These are phyloP conservation scores for Lizonia empirigonia DNA, from an alignment of 2,329 filamentous ascomycete species.

Conservation along the genomic window DNA sequence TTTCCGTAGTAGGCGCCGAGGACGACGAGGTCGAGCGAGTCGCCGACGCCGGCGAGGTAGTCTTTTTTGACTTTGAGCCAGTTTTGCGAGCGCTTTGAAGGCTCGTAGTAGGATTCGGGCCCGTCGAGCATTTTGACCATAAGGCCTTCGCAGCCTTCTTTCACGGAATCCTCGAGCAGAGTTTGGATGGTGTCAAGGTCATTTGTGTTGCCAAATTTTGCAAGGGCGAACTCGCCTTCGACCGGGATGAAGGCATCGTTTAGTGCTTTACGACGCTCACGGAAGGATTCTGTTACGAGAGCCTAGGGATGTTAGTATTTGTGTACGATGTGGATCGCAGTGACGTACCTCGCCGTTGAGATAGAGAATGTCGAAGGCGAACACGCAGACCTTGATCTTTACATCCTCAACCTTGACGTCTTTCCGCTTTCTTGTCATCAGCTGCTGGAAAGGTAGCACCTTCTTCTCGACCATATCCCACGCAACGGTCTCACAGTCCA, in stretches of 20 bases:
- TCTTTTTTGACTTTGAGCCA: conserved; percentile 99
- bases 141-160: conserved; percentile 92
- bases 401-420: conserved; percentile 95
- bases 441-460: conserved; percentile 92
- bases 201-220: conserved; percentile 82
- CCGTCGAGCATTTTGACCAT: conserved; percentile 99
- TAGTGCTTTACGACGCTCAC: conserved; percentile 80
- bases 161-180: conserved; percentile 92
- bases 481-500: conserved; percentile 98
- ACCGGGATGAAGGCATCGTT: conserved; percentile 73
- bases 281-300: conserved; percentile 83
- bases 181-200: conserved; percentile 92
- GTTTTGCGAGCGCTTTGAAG: conserved; percentile 93
- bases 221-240: conserved; percentile 91
- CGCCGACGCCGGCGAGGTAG: conserved; percentile 90
- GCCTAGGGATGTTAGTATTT: conserved; percentile 53
- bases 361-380: conserved; percentile 93
- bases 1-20: conserved; percentile 92
- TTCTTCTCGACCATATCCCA: conserved; percentile 97
- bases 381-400: conserved; percentile 95
- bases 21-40: conserved; percentile 95
- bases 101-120: conserved; percentile 89
- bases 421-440: conserved; percentile 98
- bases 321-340: neutral
- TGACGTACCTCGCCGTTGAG: conserved; percentile 78